Evolutionary conservation across 371 early-diverging fungal species (phyloP).

Genomic region (Apophysomyces ossiformis): DNA sequence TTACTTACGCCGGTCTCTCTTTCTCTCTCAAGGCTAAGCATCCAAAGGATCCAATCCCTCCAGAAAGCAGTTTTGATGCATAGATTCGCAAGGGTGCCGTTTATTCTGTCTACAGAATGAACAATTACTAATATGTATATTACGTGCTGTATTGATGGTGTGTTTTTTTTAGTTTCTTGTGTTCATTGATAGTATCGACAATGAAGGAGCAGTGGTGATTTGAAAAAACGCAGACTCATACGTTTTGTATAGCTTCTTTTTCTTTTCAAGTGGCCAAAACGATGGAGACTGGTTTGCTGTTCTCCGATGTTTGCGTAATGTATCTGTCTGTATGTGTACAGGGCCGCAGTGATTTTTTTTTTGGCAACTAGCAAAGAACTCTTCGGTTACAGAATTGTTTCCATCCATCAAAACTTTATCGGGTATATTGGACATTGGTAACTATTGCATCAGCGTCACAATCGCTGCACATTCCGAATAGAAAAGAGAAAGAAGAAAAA

Average conservation of each 20-base stretch:
- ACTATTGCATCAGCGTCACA: too few relatives aligned
- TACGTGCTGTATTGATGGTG: slow-evolving; percentile 1
- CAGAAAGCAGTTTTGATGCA: slow-evolving; percentile 36
- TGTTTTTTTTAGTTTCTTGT: not conserved
- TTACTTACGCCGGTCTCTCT: too few relatives aligned
- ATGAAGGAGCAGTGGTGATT: not conserved
- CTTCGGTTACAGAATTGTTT: too few relatives aligned
- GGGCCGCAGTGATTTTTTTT: too few relatives aligned
- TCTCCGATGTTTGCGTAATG: not conserved
- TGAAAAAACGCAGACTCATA: not conserved
- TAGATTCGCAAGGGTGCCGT: not conserved
- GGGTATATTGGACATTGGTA: too few relatives aligned
- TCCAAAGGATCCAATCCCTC: slow-evolving; percentile 57
- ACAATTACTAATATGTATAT: not conserved
- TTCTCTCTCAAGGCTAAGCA: slow-evolving; percentile 53
- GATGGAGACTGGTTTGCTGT: not conserved
- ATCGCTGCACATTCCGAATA: too few relatives aligned
- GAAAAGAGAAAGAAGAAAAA: too few relatives aligned
- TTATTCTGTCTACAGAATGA: not conserved
- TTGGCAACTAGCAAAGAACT: too few relatives aligned
- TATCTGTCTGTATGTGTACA: too few relatives aligned
- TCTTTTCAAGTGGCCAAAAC: not conserved
- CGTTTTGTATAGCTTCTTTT: not conserved
- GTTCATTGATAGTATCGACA: slow-evolving; percentile 4
- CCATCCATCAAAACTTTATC: too few relatives aligned